Evolutionary conservation across 169 alveolate genomes (phyloP).

Genomic region (Plasmodium malariae): DNA sequence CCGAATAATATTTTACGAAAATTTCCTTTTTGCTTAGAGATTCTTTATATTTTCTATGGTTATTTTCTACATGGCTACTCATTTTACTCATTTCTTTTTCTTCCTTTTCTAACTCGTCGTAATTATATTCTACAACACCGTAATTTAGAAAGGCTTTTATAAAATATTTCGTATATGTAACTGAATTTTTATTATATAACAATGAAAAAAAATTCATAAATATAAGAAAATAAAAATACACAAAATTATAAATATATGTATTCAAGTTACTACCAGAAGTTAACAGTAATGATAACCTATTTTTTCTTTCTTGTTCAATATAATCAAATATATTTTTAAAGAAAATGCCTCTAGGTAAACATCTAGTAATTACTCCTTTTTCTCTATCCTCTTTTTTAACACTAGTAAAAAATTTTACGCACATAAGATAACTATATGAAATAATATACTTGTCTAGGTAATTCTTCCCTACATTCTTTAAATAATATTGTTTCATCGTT

Average conservation of each 20-base stretch:
- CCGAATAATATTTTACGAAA: not conserved
- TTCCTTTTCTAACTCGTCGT: not conserved
- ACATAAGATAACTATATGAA: constrained; percentile 56
- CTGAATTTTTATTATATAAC: constrained; percentile 70
- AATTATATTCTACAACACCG: constrained; percentile 49
- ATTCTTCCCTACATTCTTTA: not conserved
- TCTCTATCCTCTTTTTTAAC: not conserved
- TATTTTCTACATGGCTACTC: not conserved
- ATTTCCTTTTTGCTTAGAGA: not conserved
- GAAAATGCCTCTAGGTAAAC: constrained; percentile 5
- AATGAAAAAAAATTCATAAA: constrained; percentile 68
- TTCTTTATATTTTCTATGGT: not conserved
- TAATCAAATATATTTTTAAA: constrained; percentile 22
- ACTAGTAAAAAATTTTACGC: constrained; percentile 35
- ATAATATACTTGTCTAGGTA: constrained; percentile 72
- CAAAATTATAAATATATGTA: constrained; percentile 32
- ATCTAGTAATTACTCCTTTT: not conserved
- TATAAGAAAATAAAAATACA: constrained; percentile 46
- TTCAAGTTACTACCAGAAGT: not conserved
- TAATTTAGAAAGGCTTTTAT: constrained; percentile 40
- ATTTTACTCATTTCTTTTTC: constrained; percentile 18
- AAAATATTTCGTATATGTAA: constrained; percentile 57
- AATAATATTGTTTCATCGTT: constrained; percentile 49
- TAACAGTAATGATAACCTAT: not conserved
- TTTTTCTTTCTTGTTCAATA: constrained; percentile 43